Conservation (phyloP, 1,139 yeast genomes). For the Martiniozyma asiatica region DNA sequence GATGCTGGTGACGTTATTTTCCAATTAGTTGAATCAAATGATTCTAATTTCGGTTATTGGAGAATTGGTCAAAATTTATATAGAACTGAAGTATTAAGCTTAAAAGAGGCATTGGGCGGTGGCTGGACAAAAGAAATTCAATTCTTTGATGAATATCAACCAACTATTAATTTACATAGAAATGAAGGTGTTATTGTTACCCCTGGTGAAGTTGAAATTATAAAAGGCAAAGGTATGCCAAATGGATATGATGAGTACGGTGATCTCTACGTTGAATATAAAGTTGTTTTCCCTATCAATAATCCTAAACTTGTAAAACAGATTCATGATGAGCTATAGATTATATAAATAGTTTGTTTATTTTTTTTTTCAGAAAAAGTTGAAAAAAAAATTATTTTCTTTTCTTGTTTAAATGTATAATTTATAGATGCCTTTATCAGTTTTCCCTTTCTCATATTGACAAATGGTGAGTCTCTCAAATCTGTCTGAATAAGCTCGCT, state of each 20-base stretch:
- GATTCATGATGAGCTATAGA: slow-evolving; percentile 20
- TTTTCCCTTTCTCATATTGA: no score
- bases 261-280: slow-evolving; percentile 45
- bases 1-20: slow-evolving; percentile 70
- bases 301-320: slow-evolving; percentile 10
- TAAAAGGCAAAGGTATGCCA: slow-evolving; percentile 85
- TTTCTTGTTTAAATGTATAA: no score
- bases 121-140: slow-evolving; percentile 64
- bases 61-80: slow-evolving; percentile 64
- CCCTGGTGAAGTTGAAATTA: slow-evolving; percentile 59
- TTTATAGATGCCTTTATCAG: no score
- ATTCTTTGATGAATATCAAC: slow-evolving; percentile 51
- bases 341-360: background rate
- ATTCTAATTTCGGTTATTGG: slow-evolving; percentile 70
- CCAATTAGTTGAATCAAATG: slow-evolving; percentile 37
- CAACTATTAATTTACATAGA: slow-evolving; percentile 37
- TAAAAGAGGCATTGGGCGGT: slow-evolving; percentile 64
- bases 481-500: no score
- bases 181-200: slow-evolving; percentile 36
- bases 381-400: no score
- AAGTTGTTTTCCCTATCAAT: slow-evolving; percentile 20
- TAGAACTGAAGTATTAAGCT: slow-evolving; percentile 67
- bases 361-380: background rate
- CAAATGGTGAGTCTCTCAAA: no score
- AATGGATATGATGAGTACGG: slow-evolving; percentile 51